These are phyloP conservation scores for Aspergillus ochraceus DNA, from an alignment of 2,329 filamentous ascomycete genomes.

Conservation along the genomic window DNA sequence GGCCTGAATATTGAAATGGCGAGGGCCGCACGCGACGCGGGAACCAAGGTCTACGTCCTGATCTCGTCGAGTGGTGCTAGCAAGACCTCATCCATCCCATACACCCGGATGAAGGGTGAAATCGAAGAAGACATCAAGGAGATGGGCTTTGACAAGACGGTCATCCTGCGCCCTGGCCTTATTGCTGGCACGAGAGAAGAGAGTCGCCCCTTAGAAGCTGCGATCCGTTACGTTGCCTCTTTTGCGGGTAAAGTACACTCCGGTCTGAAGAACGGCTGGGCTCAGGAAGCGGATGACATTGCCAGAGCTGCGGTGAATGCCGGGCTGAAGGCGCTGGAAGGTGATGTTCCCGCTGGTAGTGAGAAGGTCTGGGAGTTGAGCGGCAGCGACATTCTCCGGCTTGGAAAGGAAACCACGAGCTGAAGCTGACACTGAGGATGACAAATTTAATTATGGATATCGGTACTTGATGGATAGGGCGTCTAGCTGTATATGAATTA, in stretches of 20 bases:
- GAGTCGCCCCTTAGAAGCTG: constrained; percentile 58
- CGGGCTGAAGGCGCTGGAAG: constrained; percentile 41
- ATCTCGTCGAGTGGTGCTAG: constrained; percentile 61
- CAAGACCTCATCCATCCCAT: constrained; percentile 55
- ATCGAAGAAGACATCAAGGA: constrained; percentile 75
- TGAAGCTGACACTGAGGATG: not conserved
- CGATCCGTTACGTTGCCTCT: constrained; percentile 57
- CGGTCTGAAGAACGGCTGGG: constrained; percentile 62
- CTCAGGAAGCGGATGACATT: constrained; percentile 74
- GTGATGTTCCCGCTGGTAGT: constrained; percentile 38
- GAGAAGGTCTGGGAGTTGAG: constrained; percentile 43
- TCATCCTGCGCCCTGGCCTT: constrained; percentile 72
- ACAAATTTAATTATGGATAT: not conserved
- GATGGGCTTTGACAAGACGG: constrained; percentile 72
- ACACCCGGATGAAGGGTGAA: constrained; percentile 77
- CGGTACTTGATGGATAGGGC: not conserved
- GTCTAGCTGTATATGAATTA: not conserved
- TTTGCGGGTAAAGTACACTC: constrained; percentile 56
- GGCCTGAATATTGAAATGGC: constrained; percentile 82
- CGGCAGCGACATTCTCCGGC: constrained; percentile 39
- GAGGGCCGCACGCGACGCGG: constrained; percentile 69
- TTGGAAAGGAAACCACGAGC: constrained; percentile 19
- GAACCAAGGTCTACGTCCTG: constrained; percentile 74
- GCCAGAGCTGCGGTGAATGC: constrained; percentile 43
- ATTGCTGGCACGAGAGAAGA: constrained; percentile 71